Percentiles rank a stretch among this genome's conserved stretches.
These are phyloP conservation scores for Jaltomata sinuosa DNA, from an alignment of 257 asterid genomes.

Conservation along the genomic window DNA sequence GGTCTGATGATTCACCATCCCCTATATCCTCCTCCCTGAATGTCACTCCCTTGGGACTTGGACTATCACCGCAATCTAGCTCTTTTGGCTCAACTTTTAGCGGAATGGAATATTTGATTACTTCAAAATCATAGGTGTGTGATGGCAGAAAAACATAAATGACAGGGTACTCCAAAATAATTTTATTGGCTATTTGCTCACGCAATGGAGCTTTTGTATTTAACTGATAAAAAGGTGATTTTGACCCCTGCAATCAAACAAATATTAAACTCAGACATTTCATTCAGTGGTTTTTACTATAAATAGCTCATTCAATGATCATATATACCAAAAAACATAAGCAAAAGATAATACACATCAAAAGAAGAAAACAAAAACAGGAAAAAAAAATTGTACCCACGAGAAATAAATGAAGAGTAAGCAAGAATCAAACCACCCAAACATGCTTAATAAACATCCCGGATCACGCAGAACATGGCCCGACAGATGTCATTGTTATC, in stretches of 20 bases:
- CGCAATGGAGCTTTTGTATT: conserved; percentile 48
- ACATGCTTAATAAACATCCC: not conserved
- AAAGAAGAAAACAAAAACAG: not conserved
- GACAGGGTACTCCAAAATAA: conserved; percentile 72
- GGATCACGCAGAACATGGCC: not conserved
- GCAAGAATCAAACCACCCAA: not conserved
- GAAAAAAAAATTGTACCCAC: not conserved
- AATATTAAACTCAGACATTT: not conserved
- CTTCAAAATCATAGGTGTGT: conserved; percentile 51
- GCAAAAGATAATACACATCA: not conserved
- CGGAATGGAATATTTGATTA: conserved; percentile 24
- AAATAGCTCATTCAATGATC: not conserved
- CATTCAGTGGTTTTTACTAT: not conserved
- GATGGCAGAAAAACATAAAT: conserved; percentile 75
- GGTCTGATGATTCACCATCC: conserved; percentile 29
- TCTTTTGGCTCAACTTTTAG: conserved; percentile 17
- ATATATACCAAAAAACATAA: not conserved
- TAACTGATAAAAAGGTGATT: conserved; percentile 47
- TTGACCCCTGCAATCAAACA: conserved; percentile 40
- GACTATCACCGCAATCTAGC: conserved; percentile 14
- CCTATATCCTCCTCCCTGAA: conserved; percentile 58
- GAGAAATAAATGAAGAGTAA: not conserved
- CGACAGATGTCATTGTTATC: not conserved
- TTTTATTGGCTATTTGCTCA: conserved; percentile 48
- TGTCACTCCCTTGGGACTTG: conserved; percentile 42